Evolutionary conservation across 2,329 filamentous ascomycete species (phyloP), one percentile per base, ranked within the genome.

Genomic region (Cadophora malorum): DNA sequence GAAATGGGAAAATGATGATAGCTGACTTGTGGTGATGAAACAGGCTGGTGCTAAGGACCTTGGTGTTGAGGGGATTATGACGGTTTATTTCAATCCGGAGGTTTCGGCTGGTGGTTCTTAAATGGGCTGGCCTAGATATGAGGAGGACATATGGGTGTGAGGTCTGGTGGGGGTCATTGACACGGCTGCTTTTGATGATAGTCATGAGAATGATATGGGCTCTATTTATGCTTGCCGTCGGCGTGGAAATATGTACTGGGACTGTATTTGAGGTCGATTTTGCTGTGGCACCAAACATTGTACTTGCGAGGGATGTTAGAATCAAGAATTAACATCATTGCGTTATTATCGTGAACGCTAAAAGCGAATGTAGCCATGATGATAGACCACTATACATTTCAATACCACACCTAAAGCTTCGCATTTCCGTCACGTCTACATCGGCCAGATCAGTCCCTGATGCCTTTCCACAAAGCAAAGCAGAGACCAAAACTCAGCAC

Each of bases 21-120:
- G 16, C 45, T 62, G 16, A 35, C 38, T 49, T n/a, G 5, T 41
- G 25, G 8, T 25, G 3, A 41, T 25, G 4, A 50, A 4, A 62
- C 12, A 53, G 61, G 9, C 56, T 23, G 64, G 65, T 38, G 70
- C 28, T 0, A 73, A 71, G 66, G 33, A 14, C 0, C 64, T 74
- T 49, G 66, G 68, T 12, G 8, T 72, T 3, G 69, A 74, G 55
- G 76, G 74, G 0, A 58, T 76, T 1, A 73, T 75, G 70, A 77
- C 72, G 25, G 74, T 77, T 21, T 76, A 73, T 68, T 77, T 69
- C 67, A 68, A 79, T 66, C 67, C 71, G 12, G 55, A 65, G 31
- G 64, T 41, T 6, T n/a, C 19, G 28, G 49, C 19, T 16, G 21
- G 33, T 45, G 16, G 33, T 45, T 35, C 23, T 38, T 59, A 14